Evolutionary conservation across 1,284 basidiomycete genomes (phyloP).

Genomic region (Singerocomus rubriflavus): DNA sequence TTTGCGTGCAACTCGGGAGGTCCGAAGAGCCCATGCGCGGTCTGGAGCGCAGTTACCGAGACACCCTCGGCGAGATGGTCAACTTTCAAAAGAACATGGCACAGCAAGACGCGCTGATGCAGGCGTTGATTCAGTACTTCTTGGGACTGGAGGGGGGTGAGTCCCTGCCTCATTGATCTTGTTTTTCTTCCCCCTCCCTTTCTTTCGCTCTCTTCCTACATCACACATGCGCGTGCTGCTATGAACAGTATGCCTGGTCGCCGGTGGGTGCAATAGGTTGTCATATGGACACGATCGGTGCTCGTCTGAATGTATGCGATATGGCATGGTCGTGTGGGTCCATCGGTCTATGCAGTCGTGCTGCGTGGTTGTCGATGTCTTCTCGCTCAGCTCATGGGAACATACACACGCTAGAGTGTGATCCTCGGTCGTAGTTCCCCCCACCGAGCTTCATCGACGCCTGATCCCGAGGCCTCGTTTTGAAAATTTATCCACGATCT

Average conservation of each 20-base stretch:
- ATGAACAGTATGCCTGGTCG: not conserved
- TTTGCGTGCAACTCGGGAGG: conserved; percentile 58
- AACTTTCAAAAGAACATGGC: conserved; percentile 82
- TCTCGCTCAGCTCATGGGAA: not conserved
- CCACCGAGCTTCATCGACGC: not conserved
- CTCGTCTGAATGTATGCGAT: not conserved
- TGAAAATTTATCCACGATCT: not conserved
- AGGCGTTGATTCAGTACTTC: conserved; percentile 79
- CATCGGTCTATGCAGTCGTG: not conserved
- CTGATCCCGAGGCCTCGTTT: not conserved
- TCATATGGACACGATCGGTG: not conserved
- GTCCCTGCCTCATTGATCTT: conserved; percentile 20
- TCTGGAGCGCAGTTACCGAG: conserved; percentile 75
- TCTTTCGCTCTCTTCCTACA: not conserved
- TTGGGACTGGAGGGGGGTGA: conserved; percentile 66
- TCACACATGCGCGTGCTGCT: not conserved
- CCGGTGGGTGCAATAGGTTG: not conserved
- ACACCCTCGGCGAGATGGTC: conserved; percentile 78
- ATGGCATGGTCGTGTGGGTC: not conserved
- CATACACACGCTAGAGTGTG: not conserved
- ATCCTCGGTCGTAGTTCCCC: not conserved
- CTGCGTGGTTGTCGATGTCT: not conserved
- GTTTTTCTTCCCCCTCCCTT: not conserved
- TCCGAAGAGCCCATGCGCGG: conserved; percentile 52
- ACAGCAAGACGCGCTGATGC: conserved; percentile 83